Percentiles rank a stretch among this genome's conserved stretches.
Evolutionary conservation across 2,329 filamentous ascomycete genomes (phyloP).

Genomic region (Penicillium palitans): DNA sequence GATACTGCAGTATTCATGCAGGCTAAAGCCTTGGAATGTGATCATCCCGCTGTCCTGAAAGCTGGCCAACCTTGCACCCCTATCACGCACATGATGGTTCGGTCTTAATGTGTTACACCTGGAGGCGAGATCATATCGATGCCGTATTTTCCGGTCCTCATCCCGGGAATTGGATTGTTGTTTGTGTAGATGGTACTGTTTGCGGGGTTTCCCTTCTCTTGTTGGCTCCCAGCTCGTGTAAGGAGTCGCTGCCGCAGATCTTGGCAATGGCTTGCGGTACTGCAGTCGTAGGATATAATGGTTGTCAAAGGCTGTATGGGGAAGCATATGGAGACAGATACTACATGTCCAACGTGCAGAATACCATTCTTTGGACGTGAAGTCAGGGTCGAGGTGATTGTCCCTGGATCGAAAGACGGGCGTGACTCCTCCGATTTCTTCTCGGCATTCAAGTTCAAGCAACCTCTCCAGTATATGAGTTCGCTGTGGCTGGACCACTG

Average conservation of each 20-base stretch:
- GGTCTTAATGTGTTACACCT: background rate
- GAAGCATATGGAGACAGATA: slow-evolving; percentile 11
- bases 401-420: slow-evolving; percentile 1
- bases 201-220: background rate
- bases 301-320: slow-evolving; percentile 8
- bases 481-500: slow-evolving; percentile 4
- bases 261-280: slow-evolving; percentile 13
- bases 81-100: background rate
- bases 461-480: slow-evolving; percentile 10
- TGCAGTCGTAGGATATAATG: slow-evolving; percentile 8
- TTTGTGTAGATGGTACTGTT: background rate
- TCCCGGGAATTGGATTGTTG: background rate
- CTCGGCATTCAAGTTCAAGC: slow-evolving; percentile 10
- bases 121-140: slow-evolving; percentile 7
- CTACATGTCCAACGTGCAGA: slow-evolving; percentile 12
- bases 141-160: background rate
- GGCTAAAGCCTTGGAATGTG: background rate
- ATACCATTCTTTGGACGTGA: slow-evolving; percentile 7
- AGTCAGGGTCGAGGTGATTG: slow-evolving; percentile 1
- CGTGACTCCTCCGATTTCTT: slow-evolving; percentile 3
- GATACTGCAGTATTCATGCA: background rate
- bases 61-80: background rate
- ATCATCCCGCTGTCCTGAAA: background rate
- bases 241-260: slow-evolving; percentile 1
- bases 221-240: slow-evolving; percentile 6